Percentiles rank a stretch among this genome's conserved stretches.
These are phyloP conservation scores for Pseudopediastrum boryanum DNA, from an alignment of 139 green algal genomes.

Conservation along the genomic window DNA sequence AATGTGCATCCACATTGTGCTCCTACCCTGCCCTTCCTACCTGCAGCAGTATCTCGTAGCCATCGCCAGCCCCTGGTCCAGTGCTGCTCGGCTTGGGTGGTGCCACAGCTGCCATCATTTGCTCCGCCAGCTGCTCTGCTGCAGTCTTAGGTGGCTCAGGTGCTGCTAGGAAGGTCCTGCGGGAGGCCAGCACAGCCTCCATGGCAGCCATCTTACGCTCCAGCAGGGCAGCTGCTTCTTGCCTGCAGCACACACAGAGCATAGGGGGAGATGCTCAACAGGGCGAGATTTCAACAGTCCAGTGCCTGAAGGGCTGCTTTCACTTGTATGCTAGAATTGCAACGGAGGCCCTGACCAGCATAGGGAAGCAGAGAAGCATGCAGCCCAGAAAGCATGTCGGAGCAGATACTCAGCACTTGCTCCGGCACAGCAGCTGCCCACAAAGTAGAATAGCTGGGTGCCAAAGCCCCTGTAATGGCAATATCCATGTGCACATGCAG, in stretches of 20 bases:
- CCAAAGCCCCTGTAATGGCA: too few relatives aligned
- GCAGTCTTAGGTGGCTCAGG: constrained; percentile 50
- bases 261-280: background rate
- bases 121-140: constrained; percentile 51
- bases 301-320: too few relatives aligned
- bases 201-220: constrained; percentile 92
- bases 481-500: too few relatives aligned
- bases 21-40: constrained; percentile 28
- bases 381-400: too few relatives aligned
- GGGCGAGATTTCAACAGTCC: background rate
- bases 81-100: constrained; percentile 48
- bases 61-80: constrained; percentile 77
- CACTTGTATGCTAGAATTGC: too few relatives aligned
- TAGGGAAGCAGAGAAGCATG: too few relatives aligned
- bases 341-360: too few relatives aligned
- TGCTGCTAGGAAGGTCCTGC: constrained; percentile 60
- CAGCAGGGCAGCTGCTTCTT: constrained; percentile 81
- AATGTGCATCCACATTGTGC: too few relatives aligned
- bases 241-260: constrained; percentile 30
- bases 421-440: too few relatives aligned
- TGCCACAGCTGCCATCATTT: constrained; percentile 49
- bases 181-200: constrained; percentile 80
- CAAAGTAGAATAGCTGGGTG: too few relatives aligned
- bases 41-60: constrained; percentile 95
- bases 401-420: too few relatives aligned